Conservation (phyloP, 495 filamentous ascomycete genomes). For the Immersiella caudata region DNA sequence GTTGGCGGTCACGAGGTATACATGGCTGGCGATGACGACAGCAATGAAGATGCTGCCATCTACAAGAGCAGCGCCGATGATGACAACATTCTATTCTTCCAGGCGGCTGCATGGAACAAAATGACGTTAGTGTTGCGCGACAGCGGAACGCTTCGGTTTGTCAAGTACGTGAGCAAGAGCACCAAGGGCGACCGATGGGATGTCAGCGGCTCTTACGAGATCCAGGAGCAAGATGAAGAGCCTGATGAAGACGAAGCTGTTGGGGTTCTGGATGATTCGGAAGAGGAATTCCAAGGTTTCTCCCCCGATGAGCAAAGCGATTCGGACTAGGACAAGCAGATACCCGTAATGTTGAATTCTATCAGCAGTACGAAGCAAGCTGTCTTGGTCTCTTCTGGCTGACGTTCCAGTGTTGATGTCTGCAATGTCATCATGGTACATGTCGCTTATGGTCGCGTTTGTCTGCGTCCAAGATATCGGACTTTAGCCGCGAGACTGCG, state of each 20-base stretch:
- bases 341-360: not conserved
- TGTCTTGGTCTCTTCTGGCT: not conserved
- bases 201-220: constrained; percentile 69
- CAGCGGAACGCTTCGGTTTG: constrained; percentile 81
- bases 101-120: constrained; percentile 85
- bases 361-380: not conserved
- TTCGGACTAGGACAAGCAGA: constrained; percentile 37
- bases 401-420: not conserved
- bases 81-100: constrained; percentile 88
- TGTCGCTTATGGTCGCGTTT: not conserved
- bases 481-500: not conserved
- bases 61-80: constrained; percentile 83
- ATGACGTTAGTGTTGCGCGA: constrained; percentile 89
- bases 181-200: constrained; percentile 95
- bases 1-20: constrained; percentile 90
- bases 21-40: constrained; percentile 83
- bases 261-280: constrained; percentile 41
- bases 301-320: constrained; percentile 46
- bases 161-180: constrained; percentile 86
- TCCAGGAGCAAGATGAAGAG: constrained; percentile 51
- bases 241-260: constrained; percentile 35
- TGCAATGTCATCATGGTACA: not conserved
- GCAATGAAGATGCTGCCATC: constrained; percentile 77
- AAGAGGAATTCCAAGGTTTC: constrained; percentile 54
- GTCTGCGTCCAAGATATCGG: not conserved